Base-by-base conservation (phyloP, 2,329 filamentous ascomycete genomes). In the Diaporthe australafricana region DNA sequence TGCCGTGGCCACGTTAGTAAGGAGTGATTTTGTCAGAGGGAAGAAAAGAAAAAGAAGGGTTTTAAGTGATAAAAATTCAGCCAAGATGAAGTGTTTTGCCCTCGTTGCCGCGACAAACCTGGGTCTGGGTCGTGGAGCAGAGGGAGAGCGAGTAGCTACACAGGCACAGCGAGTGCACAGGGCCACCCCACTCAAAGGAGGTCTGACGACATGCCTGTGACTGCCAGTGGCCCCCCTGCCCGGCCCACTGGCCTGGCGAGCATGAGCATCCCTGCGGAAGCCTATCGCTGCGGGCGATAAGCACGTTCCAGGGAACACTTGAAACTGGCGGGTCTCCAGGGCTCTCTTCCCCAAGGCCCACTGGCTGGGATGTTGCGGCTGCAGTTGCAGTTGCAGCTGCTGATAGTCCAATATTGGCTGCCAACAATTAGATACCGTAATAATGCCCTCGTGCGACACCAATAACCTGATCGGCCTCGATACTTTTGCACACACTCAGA, bases 301-400 rank as follows among this genome's bases (percentile, higher is more conserved):
- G 60, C 42, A 50, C 12, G 42, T 65, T 27, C 45, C 60, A 50
- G 60, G 60, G 42, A 65, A 14, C 60, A 65, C 45, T 50, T 65
- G 60, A 65, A 65, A 65, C 60, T n/a, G 20, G 60, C 60, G 60
- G 60, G 60, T 65, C 60, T 48, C 30, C 45, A 62, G 56, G 16
- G 3, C 40, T 42, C 14, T 42, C 56, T 30, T 30, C 22, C 56
- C 35, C 35, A 42, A 12, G 30, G 56, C 56, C 56, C 25, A 16
- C 17, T 5, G 25, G 22, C 38, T 25, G 11, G 56, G 56, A 60
- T 65, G 27, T 17, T 50, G 60, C 60, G 60, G 60, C 60, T 63
- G 45, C 45, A n/a, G n/a, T n/a, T 50, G n/a, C 38, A 12, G 42
- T 22, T 25, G 30, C 60, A 38, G 45, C 60, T 20, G 60, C 60